These are phyloP conservation scores for Tuber borchii DNA, from an alignment of 495 filamentous ascomycete species.

Conservation along the genomic window DNA sequence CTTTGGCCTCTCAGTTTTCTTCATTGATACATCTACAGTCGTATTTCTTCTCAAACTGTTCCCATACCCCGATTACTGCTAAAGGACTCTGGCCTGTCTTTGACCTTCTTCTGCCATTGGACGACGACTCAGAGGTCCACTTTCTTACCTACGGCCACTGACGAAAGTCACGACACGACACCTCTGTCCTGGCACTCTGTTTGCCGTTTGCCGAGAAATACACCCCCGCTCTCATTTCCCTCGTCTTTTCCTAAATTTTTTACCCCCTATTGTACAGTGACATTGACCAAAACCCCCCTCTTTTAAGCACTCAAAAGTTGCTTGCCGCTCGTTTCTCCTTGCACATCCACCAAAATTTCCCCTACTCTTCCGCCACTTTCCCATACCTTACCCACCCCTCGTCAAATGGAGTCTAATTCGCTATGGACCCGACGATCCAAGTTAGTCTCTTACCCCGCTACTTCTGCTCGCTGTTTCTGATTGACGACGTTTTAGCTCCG, in stretches of 20 bases:
- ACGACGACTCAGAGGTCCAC: not conserved
- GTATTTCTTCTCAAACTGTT: not conserved
- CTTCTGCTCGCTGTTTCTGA: slow-evolving; percentile 25
- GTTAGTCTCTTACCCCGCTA: slow-evolving; percentile 50
- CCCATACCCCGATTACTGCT: not conserved
- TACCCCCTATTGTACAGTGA: slow-evolving; percentile 24
- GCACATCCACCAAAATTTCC: slow-evolving; percentile 36
- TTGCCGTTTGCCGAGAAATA: slow-evolving; percentile 1
- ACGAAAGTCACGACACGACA: not conserved
- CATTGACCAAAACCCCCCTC: slow-evolving; percentile 18
- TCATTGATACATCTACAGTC: not conserved
- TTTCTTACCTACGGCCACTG: not conserved
- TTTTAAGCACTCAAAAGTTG: slow-evolving; percentile 39
- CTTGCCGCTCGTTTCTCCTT: slow-evolving; percentile 41
- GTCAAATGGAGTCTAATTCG: slow-evolving; percentile 56
- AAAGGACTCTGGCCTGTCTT: not conserved
- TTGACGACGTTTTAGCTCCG: slow-evolving; percentile 41
- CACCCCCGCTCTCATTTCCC: slow-evolving; percentile 19
- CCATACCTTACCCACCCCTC: slow-evolving; percentile 40
- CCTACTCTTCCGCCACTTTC: slow-evolving; percentile 35
- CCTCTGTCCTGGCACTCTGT: not conserved
- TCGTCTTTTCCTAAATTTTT: slow-evolving; percentile 18
- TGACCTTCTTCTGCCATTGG: not conserved
- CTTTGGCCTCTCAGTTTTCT: slow-evolving; percentile 11
- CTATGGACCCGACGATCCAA: slow-evolving; percentile 91